phyloP scores from a whole-genome alignment of 768 basidiomycete genomes.

The Daedaleopsis nitida region DNA sequence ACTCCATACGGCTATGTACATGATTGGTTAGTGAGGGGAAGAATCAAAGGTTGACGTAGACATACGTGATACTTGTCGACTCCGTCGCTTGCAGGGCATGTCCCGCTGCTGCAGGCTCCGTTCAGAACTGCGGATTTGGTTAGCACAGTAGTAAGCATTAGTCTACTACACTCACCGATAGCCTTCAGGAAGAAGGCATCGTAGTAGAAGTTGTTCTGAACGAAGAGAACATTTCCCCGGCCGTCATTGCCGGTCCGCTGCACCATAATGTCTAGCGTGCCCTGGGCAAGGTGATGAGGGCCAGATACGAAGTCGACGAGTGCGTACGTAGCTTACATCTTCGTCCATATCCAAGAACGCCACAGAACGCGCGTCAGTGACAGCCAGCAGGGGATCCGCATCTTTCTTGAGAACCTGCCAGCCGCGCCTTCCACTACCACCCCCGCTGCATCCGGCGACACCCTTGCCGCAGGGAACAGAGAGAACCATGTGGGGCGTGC shows the following conservation, averaged over 20 bases:
- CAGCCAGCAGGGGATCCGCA: conserved; percentile 57
- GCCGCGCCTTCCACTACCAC: conserved; percentile 59
- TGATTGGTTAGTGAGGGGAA: neutral
- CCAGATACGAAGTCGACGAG: neutral
- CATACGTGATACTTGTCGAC: conserved; percentile 73
- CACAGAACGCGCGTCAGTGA: conserved; percentile 79
- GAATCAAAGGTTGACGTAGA: neutral
- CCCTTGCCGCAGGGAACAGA: conserved; percentile 61
- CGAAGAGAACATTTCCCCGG: conserved; percentile 67
- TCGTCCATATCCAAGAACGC: conserved; percentile 93
- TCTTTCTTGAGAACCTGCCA: conserved; percentile 61
- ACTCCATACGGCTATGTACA: conserved; percentile 90
- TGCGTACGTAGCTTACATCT: conserved; percentile 61
- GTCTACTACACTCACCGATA: conserved; percentile 54
- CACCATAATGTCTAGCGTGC: conserved; percentile 88
- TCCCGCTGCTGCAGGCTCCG: conserved; percentile 85
- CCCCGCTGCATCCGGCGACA: conserved; percentile 56
- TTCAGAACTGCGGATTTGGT: conserved; percentile 68
- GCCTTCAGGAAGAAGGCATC: conserved; percentile 99
- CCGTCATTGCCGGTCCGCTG: conserved; percentile 76
- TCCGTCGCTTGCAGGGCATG: conserved; percentile 65
- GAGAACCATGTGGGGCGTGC: conserved; percentile 61
- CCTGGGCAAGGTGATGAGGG: conserved; percentile 47
- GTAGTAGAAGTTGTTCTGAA: conserved; percentile 98
- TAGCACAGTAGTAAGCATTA: neutral